phyloP scores from a whole-genome alignment of 148 eudicot genomes.

The Rhododendron molle region DNA sequence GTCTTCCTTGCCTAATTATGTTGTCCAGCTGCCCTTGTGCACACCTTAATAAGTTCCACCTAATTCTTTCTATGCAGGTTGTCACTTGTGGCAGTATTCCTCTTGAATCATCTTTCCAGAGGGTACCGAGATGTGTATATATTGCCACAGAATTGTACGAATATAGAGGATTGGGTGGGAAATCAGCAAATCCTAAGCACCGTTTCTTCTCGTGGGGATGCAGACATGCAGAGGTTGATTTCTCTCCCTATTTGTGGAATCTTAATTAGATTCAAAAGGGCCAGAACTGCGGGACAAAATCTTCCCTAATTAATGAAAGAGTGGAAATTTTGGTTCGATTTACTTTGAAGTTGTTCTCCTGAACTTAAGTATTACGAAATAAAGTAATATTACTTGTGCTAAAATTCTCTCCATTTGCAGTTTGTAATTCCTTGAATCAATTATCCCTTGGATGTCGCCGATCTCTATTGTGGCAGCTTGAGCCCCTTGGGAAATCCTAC shows the following conservation, averaged over 20 bases:
- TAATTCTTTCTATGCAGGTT: constrained; percentile 40
- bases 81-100: constrained; percentile 96
- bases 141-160: constrained; percentile 73
- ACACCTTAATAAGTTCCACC: not conserved
- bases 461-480: not conserved
- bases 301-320: not conserved
- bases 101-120: constrained; percentile 88
- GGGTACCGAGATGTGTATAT: constrained; percentile 74
- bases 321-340: not conserved
- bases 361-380: not conserved
- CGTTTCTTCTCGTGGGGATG: constrained; percentile 85
- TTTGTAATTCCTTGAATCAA: not conserved
- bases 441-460: not conserved
- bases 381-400: not conserved
- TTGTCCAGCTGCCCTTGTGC: not conserved
- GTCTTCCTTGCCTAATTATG: not conserved
- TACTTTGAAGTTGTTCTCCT: not conserved
- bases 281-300: not conserved
- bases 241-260: not conserved
- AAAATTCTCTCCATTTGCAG: not conserved
- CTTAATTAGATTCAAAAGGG: not conserved
- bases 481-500: not conserved
- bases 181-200: constrained; percentile 62
- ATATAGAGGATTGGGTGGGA: constrained; percentile 82
- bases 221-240: constrained; percentile 82